phyloP scores from a whole-genome alignment of 1,284 basidiomycete species.

The Ganoderma leucocontextum region DNA sequence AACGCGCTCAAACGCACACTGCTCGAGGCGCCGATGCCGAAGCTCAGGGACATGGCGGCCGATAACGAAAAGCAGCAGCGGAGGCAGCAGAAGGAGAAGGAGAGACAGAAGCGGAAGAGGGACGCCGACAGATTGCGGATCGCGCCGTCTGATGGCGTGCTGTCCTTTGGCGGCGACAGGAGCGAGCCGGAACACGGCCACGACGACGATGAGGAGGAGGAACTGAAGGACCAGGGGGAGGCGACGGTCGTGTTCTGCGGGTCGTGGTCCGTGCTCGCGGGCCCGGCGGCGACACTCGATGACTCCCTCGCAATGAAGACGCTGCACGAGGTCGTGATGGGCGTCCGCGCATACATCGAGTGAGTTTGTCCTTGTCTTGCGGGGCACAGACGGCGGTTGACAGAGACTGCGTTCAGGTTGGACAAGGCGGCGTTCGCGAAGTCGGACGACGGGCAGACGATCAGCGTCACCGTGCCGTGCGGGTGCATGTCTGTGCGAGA shows the following conservation, averaged over 20 bases:
- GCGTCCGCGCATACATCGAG: constrained; percentile 17
- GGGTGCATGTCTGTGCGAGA: constrained; percentile 22
- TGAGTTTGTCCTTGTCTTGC: not conserved
- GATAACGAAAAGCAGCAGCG: constrained; percentile 6
- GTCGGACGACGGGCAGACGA: constrained; percentile 8
- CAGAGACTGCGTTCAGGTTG: not conserved
- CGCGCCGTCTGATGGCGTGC: constrained; percentile 26
- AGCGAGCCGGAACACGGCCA: not conserved
- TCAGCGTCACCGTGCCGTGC: constrained; percentile 29
- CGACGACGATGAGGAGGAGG: not conserved
- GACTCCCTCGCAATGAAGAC: constrained; percentile 25
- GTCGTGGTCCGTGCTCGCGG: constrained; percentile 23
- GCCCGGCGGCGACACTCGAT: constrained; percentile 21
- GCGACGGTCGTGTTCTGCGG: constrained; percentile 24
- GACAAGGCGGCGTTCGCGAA: constrained; percentile 16
- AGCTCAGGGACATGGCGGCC: not conserved
- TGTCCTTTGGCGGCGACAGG: constrained; percentile 16
- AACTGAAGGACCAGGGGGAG: not conserved
- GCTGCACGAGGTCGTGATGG: constrained; percentile 29
- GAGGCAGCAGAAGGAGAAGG: constrained; percentile 7
- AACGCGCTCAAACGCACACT: constrained; percentile 18
- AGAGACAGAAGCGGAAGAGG: not conserved
- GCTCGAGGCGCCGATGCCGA: constrained; percentile 8
- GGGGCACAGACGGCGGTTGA: not conserved
- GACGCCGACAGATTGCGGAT: constrained; percentile 15